A percentile compares a stretch with the other conserved stretches of the same genome.
Conservation (phyloP, 805 yeast species). For the Myxozyma nipponensis region DNA sequence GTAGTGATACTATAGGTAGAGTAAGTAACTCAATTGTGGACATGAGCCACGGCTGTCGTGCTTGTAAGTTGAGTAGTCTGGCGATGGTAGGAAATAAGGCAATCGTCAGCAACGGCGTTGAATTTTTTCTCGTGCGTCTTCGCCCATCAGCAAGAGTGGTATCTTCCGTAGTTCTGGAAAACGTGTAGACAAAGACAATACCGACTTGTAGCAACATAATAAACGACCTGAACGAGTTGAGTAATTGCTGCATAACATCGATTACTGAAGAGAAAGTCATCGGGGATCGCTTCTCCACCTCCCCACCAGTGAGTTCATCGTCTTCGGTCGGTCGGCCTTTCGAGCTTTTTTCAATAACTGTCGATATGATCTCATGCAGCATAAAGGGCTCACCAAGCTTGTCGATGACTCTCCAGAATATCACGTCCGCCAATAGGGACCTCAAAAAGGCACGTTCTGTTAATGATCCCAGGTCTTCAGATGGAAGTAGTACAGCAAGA, state of each 20-base stretch:
- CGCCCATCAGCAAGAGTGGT: not conserved
- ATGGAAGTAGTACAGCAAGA: constrained; percentile 41
- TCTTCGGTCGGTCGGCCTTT: not conserved
- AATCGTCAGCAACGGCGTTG: constrained; percentile 20
- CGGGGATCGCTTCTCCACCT: not conserved
- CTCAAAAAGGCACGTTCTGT: constrained; percentile 42
- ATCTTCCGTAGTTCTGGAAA: constrained; percentile 3
- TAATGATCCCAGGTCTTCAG: constrained; percentile 42
- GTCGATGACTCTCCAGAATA: constrained; percentile 42
- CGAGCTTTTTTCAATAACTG: constrained; percentile 27
- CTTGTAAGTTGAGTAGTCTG: constrained; percentile 21
- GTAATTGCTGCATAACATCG: not conserved
- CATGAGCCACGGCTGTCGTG: constrained; percentile 28
- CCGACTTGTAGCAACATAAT: constrained; percentile 17
- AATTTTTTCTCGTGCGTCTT: not conserved
- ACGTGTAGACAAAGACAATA: constrained; percentile 12
- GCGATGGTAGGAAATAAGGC: constrained; percentile 27
- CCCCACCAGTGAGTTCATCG: not conserved
- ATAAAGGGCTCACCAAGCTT: constrained; percentile 52
- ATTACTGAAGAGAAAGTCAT: not conserved
- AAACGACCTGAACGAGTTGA: constrained; percentile 6
- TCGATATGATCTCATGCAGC: constrained; percentile 44
- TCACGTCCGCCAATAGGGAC: constrained; percentile 44
- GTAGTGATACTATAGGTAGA: constrained; percentile 21
- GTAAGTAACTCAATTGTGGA: constrained; percentile 24